A percentile compares a stretch with the other conserved stretches of the same genome.
phyloP scores from a whole-genome alignment of 345 rosid species.

The Gossypium bickii region DNA sequence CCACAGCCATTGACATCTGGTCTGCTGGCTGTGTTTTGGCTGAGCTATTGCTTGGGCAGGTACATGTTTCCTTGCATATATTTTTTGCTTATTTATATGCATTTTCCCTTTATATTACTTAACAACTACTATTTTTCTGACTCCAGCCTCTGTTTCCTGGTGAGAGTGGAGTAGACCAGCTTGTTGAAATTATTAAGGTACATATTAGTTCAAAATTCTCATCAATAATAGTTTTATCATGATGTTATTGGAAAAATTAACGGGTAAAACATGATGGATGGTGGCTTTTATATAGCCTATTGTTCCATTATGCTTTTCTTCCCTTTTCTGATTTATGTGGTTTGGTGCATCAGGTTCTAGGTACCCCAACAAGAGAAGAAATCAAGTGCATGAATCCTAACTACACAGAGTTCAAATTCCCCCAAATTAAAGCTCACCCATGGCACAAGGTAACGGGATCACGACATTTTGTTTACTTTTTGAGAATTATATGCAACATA shows the following conservation, averaged over 20 bases:
- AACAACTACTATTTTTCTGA: conserved; percentile 9
- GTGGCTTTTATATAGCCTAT: not conserved
- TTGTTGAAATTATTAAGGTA: conserved; percentile 96
- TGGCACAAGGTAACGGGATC: conserved; percentile 83
- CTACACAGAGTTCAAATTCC: conserved; percentile 92
- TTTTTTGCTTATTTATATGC: not conserved
- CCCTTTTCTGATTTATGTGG: not conserved
- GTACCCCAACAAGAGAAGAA: conserved; percentile 98
- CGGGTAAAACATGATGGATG: not conserved
- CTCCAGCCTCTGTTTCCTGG: conserved; percentile 92
- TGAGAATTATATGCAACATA: not conserved
- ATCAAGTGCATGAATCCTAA: conserved; percentile 99
- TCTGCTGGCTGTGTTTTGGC: conserved; percentile 97
- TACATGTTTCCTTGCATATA: conserved; percentile 19
- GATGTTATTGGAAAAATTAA: not conserved
- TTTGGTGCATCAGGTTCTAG: conserved; percentile 54
- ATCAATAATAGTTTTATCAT: not conserved
- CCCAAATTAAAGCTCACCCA: conserved; percentile 98
- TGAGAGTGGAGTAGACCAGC: conserved; percentile 98
- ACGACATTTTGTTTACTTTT: not conserved
- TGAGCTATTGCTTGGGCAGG: conserved; percentile 94
- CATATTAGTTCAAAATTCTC: conserved; percentile 2
- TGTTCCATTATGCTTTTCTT: not conserved
- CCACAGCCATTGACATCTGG: conserved; percentile 97
- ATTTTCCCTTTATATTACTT: not conserved